Percentiles rank a stretch among this genome's conserved stretches.
Evolutionary conservation across 2,329 filamentous ascomycete genomes (phyloP).

Genomic region (Neoascochyta sp.): DNA sequence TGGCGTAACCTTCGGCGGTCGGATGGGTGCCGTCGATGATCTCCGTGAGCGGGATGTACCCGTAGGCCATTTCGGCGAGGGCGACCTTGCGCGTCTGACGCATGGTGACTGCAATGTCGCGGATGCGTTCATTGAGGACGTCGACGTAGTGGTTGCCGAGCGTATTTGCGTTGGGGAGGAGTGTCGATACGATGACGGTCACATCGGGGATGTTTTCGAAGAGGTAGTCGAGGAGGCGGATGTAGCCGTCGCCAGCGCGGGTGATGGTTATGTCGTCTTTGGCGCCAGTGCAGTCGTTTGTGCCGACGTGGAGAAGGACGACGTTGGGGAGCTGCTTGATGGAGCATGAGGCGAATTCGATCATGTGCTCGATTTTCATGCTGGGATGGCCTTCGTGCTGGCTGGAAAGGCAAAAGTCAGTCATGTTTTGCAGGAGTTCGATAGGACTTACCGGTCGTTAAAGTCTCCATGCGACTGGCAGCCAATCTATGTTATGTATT

Average conservation of each 20-base stretch:
- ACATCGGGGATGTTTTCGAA: conserved; percentile 3
- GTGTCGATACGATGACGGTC: conserved; percentile 12
- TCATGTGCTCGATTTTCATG: no score
- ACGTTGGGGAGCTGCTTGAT: no score
- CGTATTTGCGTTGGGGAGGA: conserved; percentile 3
- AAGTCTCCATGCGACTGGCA: no score
- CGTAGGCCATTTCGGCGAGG: conserved; percentile 12
- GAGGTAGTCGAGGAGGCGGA: conserved; percentile 4
- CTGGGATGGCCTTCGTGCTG: no score
- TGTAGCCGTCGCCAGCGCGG: conserved; percentile 4
- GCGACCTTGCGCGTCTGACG: conserved; percentile 8
- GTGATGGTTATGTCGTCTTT: not conserved
- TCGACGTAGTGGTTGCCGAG: conserved; percentile 3
- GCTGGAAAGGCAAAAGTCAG: no score
- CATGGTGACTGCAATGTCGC: conserved; percentile 5
- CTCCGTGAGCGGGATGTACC: conserved; percentile 3
- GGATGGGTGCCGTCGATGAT: conserved; percentile 5
- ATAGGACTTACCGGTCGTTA: no score
- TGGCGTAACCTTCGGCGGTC: conserved; percentile 2
- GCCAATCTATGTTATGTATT: no score
- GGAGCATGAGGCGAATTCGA: no score
- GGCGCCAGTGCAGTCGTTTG: conserved; percentile 9
- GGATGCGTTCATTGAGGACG: conserved; percentile 5
- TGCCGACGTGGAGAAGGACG: conserved; percentile 12
- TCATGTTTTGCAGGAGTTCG: no score